Conservation (phyloP, 768 basidiomycete genomes). For the Sporobolomyces phaffii region DNA sequence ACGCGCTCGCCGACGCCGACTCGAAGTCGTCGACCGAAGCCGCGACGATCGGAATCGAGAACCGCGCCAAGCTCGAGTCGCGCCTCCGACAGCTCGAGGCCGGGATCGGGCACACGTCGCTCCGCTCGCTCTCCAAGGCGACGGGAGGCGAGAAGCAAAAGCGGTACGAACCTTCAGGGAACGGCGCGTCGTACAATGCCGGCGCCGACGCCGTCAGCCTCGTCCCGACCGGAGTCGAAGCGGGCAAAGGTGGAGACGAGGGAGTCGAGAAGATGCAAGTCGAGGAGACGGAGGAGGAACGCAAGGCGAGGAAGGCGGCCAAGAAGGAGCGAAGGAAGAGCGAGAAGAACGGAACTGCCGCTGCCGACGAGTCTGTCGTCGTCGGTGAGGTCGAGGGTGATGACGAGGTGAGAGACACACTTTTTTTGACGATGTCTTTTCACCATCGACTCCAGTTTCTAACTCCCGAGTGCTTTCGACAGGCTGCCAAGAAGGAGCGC, state of each 20-base stretch:
- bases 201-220: constrained; percentile 66
- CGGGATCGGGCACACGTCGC: constrained; percentile 63
- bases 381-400: constrained; percentile 14
- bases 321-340: constrained; percentile 30
- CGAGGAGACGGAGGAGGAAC: constrained; percentile 25
- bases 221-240: constrained; percentile 71
- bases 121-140: constrained; percentile 53
- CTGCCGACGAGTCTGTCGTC: constrained; percentile 2
- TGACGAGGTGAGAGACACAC: background rate
- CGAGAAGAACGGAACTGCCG: constrained; percentile 15
- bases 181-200: constrained; percentile 71
- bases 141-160: constrained; percentile 60
- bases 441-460: background rate
- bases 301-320: constrained; percentile 36
- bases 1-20: constrained; percentile 86
- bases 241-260: constrained; percentile 43
- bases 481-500: constrained; percentile 30
- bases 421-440: too few species aligned
- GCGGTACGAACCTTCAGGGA: constrained; percentile 73
- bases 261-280: constrained; percentile 20
- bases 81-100: constrained; percentile 81
- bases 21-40: constrained; percentile 69
- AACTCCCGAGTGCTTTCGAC: too few species aligned
- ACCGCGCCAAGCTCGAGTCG: constrained; percentile 90
- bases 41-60: constrained; percentile 82